Percentiles rank a stretch among this genome's conserved stretches.
These are phyloP conservation scores for Ulmus americana DNA, from an alignment of 331 rosid species.

Conservation along the genomic window DNA sequence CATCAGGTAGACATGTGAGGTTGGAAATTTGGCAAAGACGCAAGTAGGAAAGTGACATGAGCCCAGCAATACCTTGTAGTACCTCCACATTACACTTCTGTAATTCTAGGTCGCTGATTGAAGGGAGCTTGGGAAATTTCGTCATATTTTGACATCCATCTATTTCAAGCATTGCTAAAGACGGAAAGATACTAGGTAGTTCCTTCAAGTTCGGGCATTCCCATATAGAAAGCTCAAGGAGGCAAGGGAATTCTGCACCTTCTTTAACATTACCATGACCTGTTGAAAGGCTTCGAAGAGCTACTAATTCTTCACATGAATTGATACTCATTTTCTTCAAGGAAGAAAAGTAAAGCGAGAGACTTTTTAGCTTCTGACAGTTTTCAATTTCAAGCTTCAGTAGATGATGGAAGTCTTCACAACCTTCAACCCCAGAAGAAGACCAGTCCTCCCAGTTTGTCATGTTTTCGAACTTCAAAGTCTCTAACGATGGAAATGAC, in stretches of 20 bases:
- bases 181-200: constrained; percentile 24
- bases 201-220: constrained; percentile 27
- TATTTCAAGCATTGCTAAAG: constrained; percentile 23
- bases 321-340: constrained; percentile 29
- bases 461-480: constrained; percentile 27
- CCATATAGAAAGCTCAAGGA: constrained; percentile 24
- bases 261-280: not conserved
- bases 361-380: constrained; percentile 29
- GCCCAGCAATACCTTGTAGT: constrained; percentile 9
- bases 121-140: constrained; percentile 28
- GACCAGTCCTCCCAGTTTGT: constrained; percentile 29
- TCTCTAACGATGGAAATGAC: constrained; percentile 28
- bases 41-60: constrained; percentile 26
- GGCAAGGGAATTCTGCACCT: constrained; percentile 26
- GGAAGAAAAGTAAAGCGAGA: constrained; percentile 20
- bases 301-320: constrained; percentile 24
- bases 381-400: constrained; percentile 23
- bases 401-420: constrained; percentile 14
- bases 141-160: constrained; percentile 25
- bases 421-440: constrained; percentile 18
- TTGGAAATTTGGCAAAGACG: constrained; percentile 22
- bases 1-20: constrained; percentile 17
- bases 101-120: constrained; percentile 24
- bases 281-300: constrained; percentile 17
- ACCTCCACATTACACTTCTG: constrained; percentile 7